phyloP scores from a whole-genome alignment of 1,284 basidiomycete species.

The Ustilago nuda region DNA sequence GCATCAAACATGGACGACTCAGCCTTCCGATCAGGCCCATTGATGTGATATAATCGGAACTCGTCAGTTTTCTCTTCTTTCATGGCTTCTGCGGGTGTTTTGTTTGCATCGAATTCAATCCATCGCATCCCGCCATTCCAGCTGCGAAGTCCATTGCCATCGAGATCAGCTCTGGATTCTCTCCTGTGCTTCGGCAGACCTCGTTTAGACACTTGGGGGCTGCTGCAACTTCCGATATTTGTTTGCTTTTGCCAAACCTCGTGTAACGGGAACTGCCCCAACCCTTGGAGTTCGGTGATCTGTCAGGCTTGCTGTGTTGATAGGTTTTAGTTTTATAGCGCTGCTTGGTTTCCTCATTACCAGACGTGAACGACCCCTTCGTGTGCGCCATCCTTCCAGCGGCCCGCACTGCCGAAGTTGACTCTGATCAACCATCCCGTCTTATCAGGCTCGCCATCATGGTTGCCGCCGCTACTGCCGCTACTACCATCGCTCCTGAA shows the following conservation, averaged over 20 bases:
- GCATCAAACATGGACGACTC: background rate
- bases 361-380: background rate
- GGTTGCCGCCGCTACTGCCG: background rate
- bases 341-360: background rate
- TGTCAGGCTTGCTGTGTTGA: background rate
- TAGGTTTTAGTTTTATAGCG: background rate
- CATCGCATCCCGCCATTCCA: background rate
- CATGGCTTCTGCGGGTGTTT: background rate
- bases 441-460: background rate
- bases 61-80: background rate
- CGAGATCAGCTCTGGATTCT: background rate
- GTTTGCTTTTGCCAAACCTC: slow-evolving; percentile 2
- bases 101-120: background rate
- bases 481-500: slow-evolving; percentile 3
- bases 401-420: background rate
- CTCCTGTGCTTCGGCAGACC: background rate
- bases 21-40: background rate
- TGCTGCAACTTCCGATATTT: background rate
- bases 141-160: background rate
- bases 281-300: background rate
- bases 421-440: background rate
- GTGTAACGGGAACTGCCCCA: background rate
- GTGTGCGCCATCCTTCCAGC: background rate
- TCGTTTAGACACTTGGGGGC: background rate
- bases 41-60: background rate